phyloP scores from a whole-genome alignment of 352 stramenopile species.

The Blastocystis sp. region DNA sequence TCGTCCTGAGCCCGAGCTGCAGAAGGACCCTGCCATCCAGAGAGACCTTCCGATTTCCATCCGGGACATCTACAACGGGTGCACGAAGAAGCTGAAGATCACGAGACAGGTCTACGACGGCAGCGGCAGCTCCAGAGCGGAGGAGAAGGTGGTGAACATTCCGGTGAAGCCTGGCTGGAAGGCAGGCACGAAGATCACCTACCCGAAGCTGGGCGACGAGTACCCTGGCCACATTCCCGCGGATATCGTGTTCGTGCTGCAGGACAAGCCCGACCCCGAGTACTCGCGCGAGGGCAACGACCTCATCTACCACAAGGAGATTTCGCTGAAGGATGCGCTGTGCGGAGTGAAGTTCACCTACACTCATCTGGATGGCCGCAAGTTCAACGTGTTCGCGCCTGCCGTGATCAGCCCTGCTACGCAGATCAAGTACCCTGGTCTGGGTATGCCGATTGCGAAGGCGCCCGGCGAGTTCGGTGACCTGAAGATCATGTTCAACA shows the following conservation, averaged over 20 bases:
- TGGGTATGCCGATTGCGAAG: slow-evolving; percentile 71
- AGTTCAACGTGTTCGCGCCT: slow-evolving; percentile 50
- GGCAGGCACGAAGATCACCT: slow-evolving; percentile 82
- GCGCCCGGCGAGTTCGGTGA: slow-evolving; percentile 51
- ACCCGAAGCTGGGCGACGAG: slow-evolving; percentile 73
- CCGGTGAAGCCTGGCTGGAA: slow-evolving; percentile 89
- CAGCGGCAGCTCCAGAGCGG: slow-evolving; percentile 72
- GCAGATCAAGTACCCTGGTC: slow-evolving; percentile 52
- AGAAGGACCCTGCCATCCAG: slow-evolving; percentile 36
- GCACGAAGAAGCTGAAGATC: slow-evolving; percentile 82
- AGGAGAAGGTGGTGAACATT: slow-evolving; percentile 82
- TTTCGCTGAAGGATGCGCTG: slow-evolving; percentile 73
- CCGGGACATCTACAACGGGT: slow-evolving; percentile 74
- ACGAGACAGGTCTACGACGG: slow-evolving; percentile 77
- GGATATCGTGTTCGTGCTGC: slow-evolving; percentile 73
- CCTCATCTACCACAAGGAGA: slow-evolving; percentile 72
- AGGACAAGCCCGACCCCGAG: slow-evolving; percentile 71
- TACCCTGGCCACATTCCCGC: slow-evolving; percentile 70
- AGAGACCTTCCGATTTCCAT: slow-evolving; percentile 25
- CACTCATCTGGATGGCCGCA: slow-evolving; percentile 75
- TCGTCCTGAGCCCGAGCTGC: background rate
- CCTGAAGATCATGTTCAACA: slow-evolving; percentile 68
- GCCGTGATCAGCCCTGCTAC: slow-evolving; percentile 28
- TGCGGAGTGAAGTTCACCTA: slow-evolving; percentile 78
- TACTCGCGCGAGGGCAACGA: slow-evolving; percentile 72